These are phyloP conservation scores for Fraxinus nigra DNA, from an alignment of 305 asterid species.

Conservation along the genomic window DNA sequence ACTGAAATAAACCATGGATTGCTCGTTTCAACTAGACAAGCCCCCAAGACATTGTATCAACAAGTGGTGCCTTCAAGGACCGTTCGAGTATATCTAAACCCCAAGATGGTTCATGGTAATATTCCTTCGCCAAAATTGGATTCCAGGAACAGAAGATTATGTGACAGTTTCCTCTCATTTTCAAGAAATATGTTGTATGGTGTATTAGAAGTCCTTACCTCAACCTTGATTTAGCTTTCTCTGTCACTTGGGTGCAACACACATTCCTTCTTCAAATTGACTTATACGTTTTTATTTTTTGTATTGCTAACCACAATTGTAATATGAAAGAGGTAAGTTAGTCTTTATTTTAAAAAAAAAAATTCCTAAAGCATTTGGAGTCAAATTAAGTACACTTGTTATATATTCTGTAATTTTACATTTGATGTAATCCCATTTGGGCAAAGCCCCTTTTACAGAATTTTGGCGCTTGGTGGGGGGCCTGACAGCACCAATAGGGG, in stretches of 20 bases:
- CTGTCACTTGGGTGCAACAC: conserved; percentile 62
- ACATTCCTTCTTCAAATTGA: conserved; percentile 34
- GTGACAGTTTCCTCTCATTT: conserved; percentile 27
- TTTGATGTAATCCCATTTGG: neutral
- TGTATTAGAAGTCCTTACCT: conserved; percentile 40
- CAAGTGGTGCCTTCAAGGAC: conserved; percentile 76
- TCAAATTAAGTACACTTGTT: neutral
- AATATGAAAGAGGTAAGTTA: neutral
- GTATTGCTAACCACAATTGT: conserved; percentile 14
- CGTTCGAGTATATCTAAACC: conserved; percentile 59
- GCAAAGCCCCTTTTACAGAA: too few species aligned
- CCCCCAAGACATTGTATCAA: conserved; percentile 70
- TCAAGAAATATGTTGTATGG: conserved; percentile 36
- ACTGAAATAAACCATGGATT: conserved; percentile 66
- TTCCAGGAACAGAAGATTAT: conserved; percentile 11
- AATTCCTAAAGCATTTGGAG: neutral
- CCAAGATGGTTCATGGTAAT: conserved; percentile 32
- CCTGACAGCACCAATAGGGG: too few species aligned
- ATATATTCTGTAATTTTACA: neutral
- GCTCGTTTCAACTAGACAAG: conserved; percentile 75
- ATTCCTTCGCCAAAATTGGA: conserved; percentile 32
- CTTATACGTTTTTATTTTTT: conserved; percentile 3
- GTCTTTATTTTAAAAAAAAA: neutral
- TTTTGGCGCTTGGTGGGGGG: too few species aligned
- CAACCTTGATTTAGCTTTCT: conserved; percentile 58